Conservation (phyloP, 2,329 filamentous ascomycete genomes). For the Diaporthe nobilis region DNA sequence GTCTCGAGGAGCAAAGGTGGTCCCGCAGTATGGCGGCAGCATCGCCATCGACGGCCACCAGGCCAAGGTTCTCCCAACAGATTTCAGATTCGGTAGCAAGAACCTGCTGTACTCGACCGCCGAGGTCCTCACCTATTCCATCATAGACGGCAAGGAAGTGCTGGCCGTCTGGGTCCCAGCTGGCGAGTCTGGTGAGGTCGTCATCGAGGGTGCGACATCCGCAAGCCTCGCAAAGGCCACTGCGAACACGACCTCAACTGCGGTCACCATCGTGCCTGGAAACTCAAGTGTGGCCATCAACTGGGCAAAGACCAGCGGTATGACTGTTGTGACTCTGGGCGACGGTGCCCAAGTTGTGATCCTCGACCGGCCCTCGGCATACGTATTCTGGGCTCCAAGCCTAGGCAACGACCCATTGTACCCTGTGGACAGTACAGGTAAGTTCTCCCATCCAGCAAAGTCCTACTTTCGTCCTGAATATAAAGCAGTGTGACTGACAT, state of each 20-base stretch:
- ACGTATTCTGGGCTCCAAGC: slow-evolving; percentile 69
- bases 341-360: slow-evolving; percentile 65
- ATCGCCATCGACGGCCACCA: slow-evolving; percentile 72
- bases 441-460: slow-evolving; percentile 21
- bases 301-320: slow-evolving; percentile 64
- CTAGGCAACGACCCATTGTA: slow-evolving; percentile 62
- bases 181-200: slow-evolving; percentile 69
- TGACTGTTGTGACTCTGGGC: slow-evolving; percentile 61
- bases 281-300: slow-evolving; percentile 58
- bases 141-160: slow-evolving; percentile 61
- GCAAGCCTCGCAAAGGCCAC: slow-evolving; percentile 51
- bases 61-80: slow-evolving; percentile 73
- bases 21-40: slow-evolving; percentile 63
- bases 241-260: slow-evolving; percentile 57
- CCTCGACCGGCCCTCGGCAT: slow-evolving; percentile 67
- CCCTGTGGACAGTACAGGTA: slow-evolving; percentile 60
- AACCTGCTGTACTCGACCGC: slow-evolving; percentile 69
- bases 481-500: neutral
- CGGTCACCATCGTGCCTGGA: slow-evolving; percentile 58
- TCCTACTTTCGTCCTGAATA: too few species aligned
- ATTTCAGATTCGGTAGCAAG: slow-evolving; percentile 68
- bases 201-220: slow-evolving; percentile 56
- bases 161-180: slow-evolving; percentile 68
- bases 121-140: slow-evolving; percentile 66
- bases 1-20: slow-evolving; percentile 65